Conservation (phyloP, 1,284 basidiomycete genomes). For the Trametes versicolor region DNA sequence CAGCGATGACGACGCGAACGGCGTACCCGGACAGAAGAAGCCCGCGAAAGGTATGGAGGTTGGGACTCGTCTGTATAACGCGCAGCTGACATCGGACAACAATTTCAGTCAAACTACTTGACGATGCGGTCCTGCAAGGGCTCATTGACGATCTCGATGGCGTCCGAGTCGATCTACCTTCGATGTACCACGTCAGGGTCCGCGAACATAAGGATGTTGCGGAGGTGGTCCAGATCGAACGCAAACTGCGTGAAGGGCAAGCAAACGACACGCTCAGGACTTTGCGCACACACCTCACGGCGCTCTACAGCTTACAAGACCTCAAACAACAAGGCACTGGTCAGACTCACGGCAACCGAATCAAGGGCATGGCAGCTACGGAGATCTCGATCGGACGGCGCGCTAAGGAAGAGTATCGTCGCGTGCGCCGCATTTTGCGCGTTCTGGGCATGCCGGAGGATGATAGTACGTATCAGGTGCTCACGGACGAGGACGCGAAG, state of each 20-base stretch:
- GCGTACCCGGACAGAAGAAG: not conserved
- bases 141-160: not conserved
- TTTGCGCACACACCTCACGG: not conserved
- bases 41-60: not conserved
- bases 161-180: not conserved
- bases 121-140: not conserved
- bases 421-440: not conserved
- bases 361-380: not conserved
- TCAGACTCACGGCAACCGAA: not conserved
- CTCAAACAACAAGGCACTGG: not conserved
- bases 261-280: not conserved
- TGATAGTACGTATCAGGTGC: not conserved
- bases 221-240: not conserved
- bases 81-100: not conserved
- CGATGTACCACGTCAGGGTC: not conserved
- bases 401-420: not conserved
- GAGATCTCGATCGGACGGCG: not conserved
- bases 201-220: not conserved
- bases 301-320: not conserved
- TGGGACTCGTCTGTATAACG: not conserved
- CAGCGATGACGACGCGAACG: not conserved
- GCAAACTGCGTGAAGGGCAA: not conserved
- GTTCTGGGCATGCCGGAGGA: not conserved
- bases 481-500: constrained; percentile 1
- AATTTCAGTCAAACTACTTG: not conserved